Conservation (phyloP, 208 protist genomes). For the Crithidia bombi region DNA sequence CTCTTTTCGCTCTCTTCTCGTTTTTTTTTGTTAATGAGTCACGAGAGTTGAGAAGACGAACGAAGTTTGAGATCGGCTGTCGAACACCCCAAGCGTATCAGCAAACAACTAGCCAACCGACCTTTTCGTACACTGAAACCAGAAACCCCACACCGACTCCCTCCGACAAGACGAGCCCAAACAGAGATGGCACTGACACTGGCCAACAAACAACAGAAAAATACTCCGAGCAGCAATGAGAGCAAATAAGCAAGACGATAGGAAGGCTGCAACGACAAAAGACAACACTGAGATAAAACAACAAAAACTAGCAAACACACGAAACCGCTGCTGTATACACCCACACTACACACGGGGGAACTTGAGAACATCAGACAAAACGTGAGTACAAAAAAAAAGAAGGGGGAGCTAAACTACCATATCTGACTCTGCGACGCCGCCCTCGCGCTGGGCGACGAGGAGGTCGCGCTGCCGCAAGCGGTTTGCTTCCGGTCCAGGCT, state of each 20-base stretch:
- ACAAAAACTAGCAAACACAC: background rate
- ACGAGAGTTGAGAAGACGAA: background rate
- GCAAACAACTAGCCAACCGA: constrained; percentile 5
- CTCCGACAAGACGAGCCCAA: too few species aligned
- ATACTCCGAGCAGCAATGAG: too few species aligned
- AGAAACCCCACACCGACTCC: too few species aligned
- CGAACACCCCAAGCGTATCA: background rate
- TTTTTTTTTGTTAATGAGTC: constrained; percentile 17
- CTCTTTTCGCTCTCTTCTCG: background rate
- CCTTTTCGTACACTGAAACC: too few species aligned
- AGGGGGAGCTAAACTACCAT: constrained; percentile 60
- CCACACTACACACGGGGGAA: too few species aligned
- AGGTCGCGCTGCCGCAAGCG: constrained; percentile 26
- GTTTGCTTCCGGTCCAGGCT: constrained; percentile 39
- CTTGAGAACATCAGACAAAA: background rate
- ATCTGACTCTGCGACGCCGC: constrained; percentile 65
- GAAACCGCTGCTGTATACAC: too few species aligned
- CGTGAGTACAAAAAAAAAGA: constrained; percentile 12
- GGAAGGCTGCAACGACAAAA: too few species aligned
- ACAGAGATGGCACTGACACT: too few species aligned
- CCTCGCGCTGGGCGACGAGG: constrained; percentile 39
- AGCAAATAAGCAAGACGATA: too few species aligned
- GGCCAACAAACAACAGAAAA: too few species aligned
- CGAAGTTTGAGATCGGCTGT: background rate
- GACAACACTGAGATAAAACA: too few species aligned